Evolutionary conservation across 1,284 basidiomycete genomes (phyloP).

Genomic region (Xerocomus cyaneibrunnescens): DNA sequence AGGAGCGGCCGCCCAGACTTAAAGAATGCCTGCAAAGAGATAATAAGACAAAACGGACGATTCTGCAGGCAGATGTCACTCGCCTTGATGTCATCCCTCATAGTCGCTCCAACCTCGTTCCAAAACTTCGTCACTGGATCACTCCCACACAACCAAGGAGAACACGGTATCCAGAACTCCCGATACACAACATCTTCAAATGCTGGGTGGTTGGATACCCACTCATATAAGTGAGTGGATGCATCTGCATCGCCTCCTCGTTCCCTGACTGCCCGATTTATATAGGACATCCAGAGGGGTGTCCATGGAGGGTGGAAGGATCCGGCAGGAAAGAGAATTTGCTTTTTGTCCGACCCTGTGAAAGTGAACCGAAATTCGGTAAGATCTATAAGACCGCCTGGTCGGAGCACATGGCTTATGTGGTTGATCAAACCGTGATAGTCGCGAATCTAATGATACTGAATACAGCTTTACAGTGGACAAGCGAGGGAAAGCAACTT

Average conservation of each 20-base stretch:
- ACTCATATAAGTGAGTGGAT: slow-evolving; percentile 51
- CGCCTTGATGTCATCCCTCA: slow-evolving; percentile 48
- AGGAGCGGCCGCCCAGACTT: slow-evolving; percentile 64
- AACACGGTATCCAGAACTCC: slow-evolving; percentile 59
- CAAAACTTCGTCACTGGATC: slow-evolving; percentile 33
- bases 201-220: slow-evolving; percentile 50
- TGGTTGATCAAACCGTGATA: slow-evolving; percentile 65
- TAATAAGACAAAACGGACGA: not conserved
- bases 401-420: slow-evolving; percentile 62
- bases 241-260: slow-evolving; percentile 65
- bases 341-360: slow-evolving; percentile 50
- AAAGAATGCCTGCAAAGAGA: slow-evolving; percentile 54
- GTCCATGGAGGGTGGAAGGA: slow-evolving; percentile 51
- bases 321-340: slow-evolving; percentile 43
- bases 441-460: slow-evolving; percentile 57
- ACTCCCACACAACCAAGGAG: slow-evolving; percentile 44
- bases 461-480: slow-evolving; percentile 12
- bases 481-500: slow-evolving; percentile 31
- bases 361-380: slow-evolving; percentile 67
- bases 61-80: slow-evolving; percentile 21
- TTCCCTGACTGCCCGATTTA: slow-evolving; percentile 48
- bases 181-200: slow-evolving; percentile 57
- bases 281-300: slow-evolving; percentile 59
- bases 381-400: slow-evolving; percentile 64
- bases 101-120: slow-evolving; percentile 35